Percentiles rank a stretch among this genome's conserved stretches.
Evolutionary conservation across 2,329 filamentous ascomycete species (phyloP).

Genomic region (Dactylellina leptospora): DNA sequence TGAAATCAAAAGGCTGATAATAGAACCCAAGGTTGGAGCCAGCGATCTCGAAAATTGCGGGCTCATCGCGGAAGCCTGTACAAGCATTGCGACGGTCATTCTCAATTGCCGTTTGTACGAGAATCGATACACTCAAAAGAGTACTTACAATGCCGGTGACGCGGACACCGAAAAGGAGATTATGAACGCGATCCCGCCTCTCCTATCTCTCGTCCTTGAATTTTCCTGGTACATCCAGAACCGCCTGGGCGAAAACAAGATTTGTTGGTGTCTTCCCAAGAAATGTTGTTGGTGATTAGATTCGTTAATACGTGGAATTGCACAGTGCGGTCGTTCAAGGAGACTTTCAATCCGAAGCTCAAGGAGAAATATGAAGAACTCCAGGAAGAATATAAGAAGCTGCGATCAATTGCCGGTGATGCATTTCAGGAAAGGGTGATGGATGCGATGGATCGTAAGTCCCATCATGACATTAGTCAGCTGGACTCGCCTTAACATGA

Average conservation of each 20-base stretch:
- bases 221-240: constrained; percentile 52
- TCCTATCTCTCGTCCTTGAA: constrained; percentile 35
- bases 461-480: not conserved
- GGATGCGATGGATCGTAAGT: constrained; percentile 48
- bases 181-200: constrained; percentile 38
- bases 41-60: constrained; percentile 50
- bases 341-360: constrained; percentile 50
- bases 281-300: too few species aligned
- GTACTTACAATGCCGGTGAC: constrained; percentile 23
- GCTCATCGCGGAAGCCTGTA: constrained; percentile 47
- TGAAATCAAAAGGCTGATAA: not conserved
- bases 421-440: constrained; percentile 52
- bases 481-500: not conserved
- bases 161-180: constrained; percentile 40
- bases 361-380: constrained; percentile 51
- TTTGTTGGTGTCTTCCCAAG: constrained; percentile 12
- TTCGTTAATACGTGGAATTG: too few species aligned
- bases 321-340: constrained; percentile 47
- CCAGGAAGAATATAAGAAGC: constrained; percentile 45
- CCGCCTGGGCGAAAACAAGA: constrained; percentile 47
- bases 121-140: constrained; percentile 22
- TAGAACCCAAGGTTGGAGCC: constrained; percentile 27
- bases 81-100: constrained; percentile 46
- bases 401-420: constrained; percentile 39
- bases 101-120: constrained; percentile 49